Evolutionary conservation across 768 basidiomycete genomes (phyloP), one percentile per base, ranked within the genome.

Genomic region (Suillus paluster): DNA sequence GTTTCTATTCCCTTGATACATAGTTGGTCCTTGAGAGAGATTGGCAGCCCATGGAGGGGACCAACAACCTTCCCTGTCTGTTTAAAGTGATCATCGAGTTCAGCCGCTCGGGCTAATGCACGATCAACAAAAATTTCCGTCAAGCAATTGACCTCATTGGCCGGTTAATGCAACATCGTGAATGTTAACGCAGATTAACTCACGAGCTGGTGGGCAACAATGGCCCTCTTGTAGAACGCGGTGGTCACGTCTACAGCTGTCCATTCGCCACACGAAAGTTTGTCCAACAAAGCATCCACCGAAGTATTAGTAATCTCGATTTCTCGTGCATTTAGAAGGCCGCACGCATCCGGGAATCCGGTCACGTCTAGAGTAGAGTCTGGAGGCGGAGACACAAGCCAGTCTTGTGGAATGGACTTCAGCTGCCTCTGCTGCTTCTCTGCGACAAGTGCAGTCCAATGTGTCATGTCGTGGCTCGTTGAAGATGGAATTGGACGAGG

Each of bases 201-300:
- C 59, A 91, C 90, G 19, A 92, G 70, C 67, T 93, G 91, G 49
- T 94, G 91, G 6, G 92, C 91, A 46, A 94, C 74, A 46, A 90
- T 82, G 0, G 92, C 92, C 45, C 91, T 78, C 73, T 93, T 92
- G 66, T 83, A 86, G 74, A 88, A 93, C 0, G 92, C 90, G 1
- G 78, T 85, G 0, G 87, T 88, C 4, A 92, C 90, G 23, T 85
- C 83, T 2, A 90, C 83, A 2, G 89, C 78, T 0, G 88, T 80
- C 86, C 86, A 91, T 48, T 76, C 71, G 6, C 80, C 80, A 1
- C 67, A 73, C 15, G 83, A 83, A 19, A 94, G 75, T 38, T 82
- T 87, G 23, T 74, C 61, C 36, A 92, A 75, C 4, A 92, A 71
- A 8, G 71, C 67, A 12, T 78, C 73, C 5, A 84, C 75, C 9